Percentiles rank a stretch among this genome's conserved stretches.
These are phyloP conservation scores for Agrostemma githago DNA, from an alignment of 148 eudicot species.

Conservation along the genomic window DNA sequence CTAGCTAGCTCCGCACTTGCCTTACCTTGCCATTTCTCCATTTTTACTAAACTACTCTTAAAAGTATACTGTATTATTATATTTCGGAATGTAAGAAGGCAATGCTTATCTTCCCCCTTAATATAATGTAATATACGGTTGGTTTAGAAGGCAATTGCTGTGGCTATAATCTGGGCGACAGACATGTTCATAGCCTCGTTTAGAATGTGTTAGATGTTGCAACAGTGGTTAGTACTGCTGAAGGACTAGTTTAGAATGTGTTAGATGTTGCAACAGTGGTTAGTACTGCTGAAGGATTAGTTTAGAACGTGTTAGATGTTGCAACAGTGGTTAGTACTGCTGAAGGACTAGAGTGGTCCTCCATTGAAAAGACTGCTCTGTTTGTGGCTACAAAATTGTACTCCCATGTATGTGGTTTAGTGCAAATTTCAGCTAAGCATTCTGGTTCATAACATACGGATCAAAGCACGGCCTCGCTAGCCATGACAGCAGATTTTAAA, in stretches of 20 bases:
- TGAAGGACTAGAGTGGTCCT: not conserved
- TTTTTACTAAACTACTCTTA: not conserved
- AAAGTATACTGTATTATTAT: not conserved
- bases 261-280: not conserved
- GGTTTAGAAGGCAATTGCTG: not conserved
- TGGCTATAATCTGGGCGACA: not conserved
- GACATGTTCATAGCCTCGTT: not conserved
- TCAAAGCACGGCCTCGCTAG: too few species aligned
- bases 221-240: not conserved
- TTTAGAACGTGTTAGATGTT: not conserved
- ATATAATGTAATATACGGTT: not conserved
- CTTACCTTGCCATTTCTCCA: slow-evolving; percentile 32
- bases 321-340: not conserved
- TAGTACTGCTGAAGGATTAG: too few species aligned
- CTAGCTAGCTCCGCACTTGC: slow-evolving; percentile 25
- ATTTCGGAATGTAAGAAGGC: not conserved
- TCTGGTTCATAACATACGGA: too few species aligned
- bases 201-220: not conserved
- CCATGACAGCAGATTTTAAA: too few species aligned
- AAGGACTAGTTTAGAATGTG: not conserved
- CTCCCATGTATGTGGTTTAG: not conserved
- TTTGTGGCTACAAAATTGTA: not conserved
- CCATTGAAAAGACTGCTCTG: not conserved
- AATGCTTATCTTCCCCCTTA: not conserved
- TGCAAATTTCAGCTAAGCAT: too few species aligned